Conservation (phyloP, 306 rosid species). For the Glycine soja region DNA sequence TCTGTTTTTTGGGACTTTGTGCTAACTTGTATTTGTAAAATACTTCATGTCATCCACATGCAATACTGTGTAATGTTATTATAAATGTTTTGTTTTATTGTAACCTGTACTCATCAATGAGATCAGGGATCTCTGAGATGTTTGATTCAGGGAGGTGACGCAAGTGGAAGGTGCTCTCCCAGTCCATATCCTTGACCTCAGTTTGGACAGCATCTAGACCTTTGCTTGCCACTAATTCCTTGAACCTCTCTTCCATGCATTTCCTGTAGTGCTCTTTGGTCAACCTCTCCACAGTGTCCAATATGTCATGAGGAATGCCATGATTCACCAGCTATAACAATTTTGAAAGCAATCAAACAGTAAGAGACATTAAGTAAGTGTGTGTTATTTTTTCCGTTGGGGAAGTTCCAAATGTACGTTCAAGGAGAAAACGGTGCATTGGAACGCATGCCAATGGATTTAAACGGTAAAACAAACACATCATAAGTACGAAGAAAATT, state of each 20-base stretch:
- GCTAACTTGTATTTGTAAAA: background rate
- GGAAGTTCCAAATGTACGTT: no score
- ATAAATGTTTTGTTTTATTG: background rate
- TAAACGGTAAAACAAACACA: no score
- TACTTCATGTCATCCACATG: slow-evolving; percentile 30
- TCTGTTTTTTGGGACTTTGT: background rate
- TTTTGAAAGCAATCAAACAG: slow-evolving; percentile 27
- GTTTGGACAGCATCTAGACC: slow-evolving; percentile 64
- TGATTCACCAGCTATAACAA: slow-evolving; percentile 66
- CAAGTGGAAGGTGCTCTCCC: slow-evolving; percentile 86
- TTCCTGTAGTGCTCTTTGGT: slow-evolving; percentile 79
- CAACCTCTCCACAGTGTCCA: slow-evolving; percentile 81
- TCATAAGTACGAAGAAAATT: slow-evolving; percentile 15
- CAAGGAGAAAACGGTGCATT: no score
- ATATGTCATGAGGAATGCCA: slow-evolving; percentile 67
- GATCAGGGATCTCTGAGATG: slow-evolving; percentile 73
- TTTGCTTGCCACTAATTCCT: slow-evolving; percentile 64
- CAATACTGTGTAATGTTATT: background rate
- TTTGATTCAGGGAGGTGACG: slow-evolving; percentile 83
- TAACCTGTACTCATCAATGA: slow-evolving; percentile 75
- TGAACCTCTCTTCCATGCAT: slow-evolving; percentile 79
- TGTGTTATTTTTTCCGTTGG: no score
- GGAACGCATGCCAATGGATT: no score
- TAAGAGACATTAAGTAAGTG: background rate
- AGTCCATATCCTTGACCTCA: slow-evolving; percentile 81